A percentile compares a stretch with the other conserved stretches of the same genome.
Conservation (phyloP, 305 asterid genomes). For the Solanum hybrid region DNA sequence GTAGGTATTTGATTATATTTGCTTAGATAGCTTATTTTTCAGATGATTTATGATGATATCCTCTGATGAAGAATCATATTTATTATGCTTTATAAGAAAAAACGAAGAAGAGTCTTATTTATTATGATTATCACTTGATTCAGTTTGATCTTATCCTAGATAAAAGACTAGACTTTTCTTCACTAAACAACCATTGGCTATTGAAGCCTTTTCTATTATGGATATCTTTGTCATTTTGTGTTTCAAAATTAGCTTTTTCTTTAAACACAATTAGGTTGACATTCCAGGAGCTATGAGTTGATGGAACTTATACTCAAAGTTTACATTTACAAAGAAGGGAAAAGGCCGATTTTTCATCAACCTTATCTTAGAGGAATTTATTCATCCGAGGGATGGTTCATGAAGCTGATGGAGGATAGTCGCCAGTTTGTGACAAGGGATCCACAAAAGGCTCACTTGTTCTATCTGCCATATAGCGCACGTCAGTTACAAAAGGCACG, state of each 20-base stretch:
- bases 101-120: background rate
- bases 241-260: background rate
- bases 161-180: background rate
- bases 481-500: slow-evolving; percentile 59
- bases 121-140: background rate
- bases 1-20: slow-evolving; percentile 42
- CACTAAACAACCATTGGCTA: background rate
- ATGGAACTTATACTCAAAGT: slow-evolving; percentile 81
- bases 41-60: background rate
- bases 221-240: background rate
- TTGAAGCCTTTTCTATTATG: background rate
- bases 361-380: slow-evolving; percentile 72
- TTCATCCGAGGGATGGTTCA: slow-evolving; percentile 91
- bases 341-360: slow-evolving; percentile 59
- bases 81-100: background rate
- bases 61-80: background rate
- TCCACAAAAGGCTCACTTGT: slow-evolving; percentile 74
- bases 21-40: background rate
- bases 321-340: slow-evolving; percentile 66
- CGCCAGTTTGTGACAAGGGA: slow-evolving; percentile 54
- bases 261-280: slow-evolving; percentile 4
- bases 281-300: slow-evolving; percentile 82
- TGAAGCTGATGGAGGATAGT: slow-evolving; percentile 64
- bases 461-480: slow-evolving; percentile 83
- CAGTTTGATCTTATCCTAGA: background rate